Percentiles rank a stretch among this genome's conserved stretches.
Conservation (phyloP, 2,329 filamentous ascomycete species). For the Teratosphaeria pseudoeucalypti region DNA sequence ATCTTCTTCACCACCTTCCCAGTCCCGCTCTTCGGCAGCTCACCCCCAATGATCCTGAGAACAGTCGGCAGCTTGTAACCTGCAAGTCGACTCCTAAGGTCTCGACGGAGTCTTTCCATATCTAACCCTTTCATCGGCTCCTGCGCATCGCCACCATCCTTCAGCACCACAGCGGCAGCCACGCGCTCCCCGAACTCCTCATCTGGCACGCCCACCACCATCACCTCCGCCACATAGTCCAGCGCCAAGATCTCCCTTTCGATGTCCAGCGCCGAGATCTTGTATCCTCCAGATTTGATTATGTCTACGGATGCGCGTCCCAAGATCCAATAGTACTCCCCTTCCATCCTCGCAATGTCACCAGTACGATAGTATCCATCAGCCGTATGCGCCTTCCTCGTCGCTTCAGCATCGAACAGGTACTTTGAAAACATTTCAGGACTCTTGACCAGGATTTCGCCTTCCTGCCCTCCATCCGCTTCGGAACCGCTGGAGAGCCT, state of each 20-base stretch:
- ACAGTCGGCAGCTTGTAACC: conserved; percentile 42
- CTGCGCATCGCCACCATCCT: conserved; percentile 21
- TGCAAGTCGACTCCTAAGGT: conserved; percentile 35
- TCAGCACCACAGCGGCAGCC: conserved; percentile 40
- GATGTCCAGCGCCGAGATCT: conserved; percentile 45
- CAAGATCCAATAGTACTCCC: conserved; percentile 42
- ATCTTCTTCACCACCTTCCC: conserved; percentile 43
- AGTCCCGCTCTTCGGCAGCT: conserved; percentile 39
- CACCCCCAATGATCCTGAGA: conserved; percentile 33
- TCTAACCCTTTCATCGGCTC: conserved; percentile 18
- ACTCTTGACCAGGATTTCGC: conserved; percentile 35
- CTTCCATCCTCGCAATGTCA: conserved; percentile 28
- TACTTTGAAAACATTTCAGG: conserved; percentile 28
- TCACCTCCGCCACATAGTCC: conserved; percentile 40
- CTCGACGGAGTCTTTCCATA: conserved; percentile 32
- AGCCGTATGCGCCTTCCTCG: conserved; percentile 18
- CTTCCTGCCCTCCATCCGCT: conserved; percentile 27
- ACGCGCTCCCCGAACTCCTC: conserved; percentile 47
- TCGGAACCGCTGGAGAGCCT: conserved; percentile 29
- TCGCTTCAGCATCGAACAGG: conserved; percentile 21
- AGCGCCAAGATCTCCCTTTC: conserved; percentile 43
- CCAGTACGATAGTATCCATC: conserved; percentile 25
- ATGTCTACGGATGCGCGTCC: conserved; percentile 44
- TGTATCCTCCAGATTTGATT: conserved; percentile 47
- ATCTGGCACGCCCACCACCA: conserved; percentile 44